Base-by-base conservation (phyloP, 768 basidiomycete genomes). In the Artomyces pyxidatus region DNA sequence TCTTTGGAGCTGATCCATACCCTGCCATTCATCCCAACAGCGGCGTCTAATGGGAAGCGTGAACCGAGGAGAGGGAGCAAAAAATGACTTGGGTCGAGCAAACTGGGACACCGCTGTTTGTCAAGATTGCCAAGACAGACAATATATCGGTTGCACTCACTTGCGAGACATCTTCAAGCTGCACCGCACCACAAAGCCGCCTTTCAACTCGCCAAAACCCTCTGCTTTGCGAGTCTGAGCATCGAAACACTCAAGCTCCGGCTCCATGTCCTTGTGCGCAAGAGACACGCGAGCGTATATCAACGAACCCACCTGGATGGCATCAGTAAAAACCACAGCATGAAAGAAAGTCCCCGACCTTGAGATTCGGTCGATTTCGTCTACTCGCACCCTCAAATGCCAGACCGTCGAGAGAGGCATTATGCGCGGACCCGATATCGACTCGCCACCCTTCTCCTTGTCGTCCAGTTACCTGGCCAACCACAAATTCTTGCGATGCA, bases 331-430 rank as follows among this genome's bases (percentile, higher is more conserved):
- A n/a, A n/a, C n/a, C n/a, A n/a, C n/a, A n/a, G n/a, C n/a, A n/a
- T n/a, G n/a, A n/a, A n/a, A n/a, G n/a, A n/a, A n/a, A n/a, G n/a
- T n/a, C n/a, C n/a, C 37, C 21, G 52, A 88, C 94, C 72, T 94
- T 97, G 49, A 99, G 75, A 65, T 90, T 91, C 25, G 95, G 95
- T 64, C 83, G 85, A 61, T 88, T 98, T 54, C 96, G 70, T 71
- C 95, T 97, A 21, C 91, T 90, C 9, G 93, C 96, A 3, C 92
- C 88, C 63, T 98, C 95, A 62, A 99, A 99, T 2, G 96, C 93
- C 26, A 97, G 75, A 0, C 79, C 88, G 58, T 97, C 94, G 38
- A 99, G 67, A 5, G 80, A 76, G 0, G 95, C 95, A 42, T 75
- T 71, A 60, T 96, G 92, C 5, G 93, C 86, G 23, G 83, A 74